A percentile compares a stretch with the other conserved stretches of the same genome.
phyloP scores from a whole-genome alignment of 352 stramenopile genomes.

The Phytophthora cajani region DNA sequence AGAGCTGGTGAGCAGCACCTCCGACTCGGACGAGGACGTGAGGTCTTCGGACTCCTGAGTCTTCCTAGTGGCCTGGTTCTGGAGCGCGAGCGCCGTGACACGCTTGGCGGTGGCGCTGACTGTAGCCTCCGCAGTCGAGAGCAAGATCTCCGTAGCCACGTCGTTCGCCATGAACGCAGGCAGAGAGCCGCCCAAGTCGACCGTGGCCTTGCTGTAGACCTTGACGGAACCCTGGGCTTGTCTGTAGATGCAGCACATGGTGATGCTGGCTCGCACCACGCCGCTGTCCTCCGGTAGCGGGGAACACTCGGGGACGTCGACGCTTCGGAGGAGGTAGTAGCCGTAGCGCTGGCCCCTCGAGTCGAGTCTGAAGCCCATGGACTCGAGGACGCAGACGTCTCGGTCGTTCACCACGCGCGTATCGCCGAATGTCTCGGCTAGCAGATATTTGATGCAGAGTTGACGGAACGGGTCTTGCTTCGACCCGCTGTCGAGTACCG shows the following conservation, averaged over 20 bases:
- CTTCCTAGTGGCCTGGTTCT: slow-evolving; percentile 4
- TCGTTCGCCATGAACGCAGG: slow-evolving; percentile 56
- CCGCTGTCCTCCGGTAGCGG: slow-evolving; percentile 50
- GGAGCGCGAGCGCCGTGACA: slow-evolving; percentile 38
- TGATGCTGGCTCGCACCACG: slow-evolving; percentile 56
- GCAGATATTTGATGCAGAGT: slow-evolving; percentile 63
- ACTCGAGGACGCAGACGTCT: slow-evolving; percentile 59
- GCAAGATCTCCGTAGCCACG: slow-evolving; percentile 48
- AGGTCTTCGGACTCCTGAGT: slow-evolving; percentile 23
- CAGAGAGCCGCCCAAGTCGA: slow-evolving; percentile 57
- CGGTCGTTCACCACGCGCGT: slow-evolving; percentile 54
- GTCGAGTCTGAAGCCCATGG: slow-evolving; percentile 53
- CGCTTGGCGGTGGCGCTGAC: slow-evolving; percentile 56
- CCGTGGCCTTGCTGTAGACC: slow-evolving; percentile 64
- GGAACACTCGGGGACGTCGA: slow-evolving; percentile 55
- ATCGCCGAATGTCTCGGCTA: slow-evolving; percentile 51
- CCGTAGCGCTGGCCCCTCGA: slow-evolving; percentile 47
- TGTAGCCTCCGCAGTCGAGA: slow-evolving; percentile 45
- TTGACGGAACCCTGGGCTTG: slow-evolving; percentile 54
- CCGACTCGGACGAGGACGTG: slow-evolving; percentile 29
- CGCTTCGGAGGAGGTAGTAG: slow-evolving; percentile 63
- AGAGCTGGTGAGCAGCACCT: slow-evolving; percentile 24
- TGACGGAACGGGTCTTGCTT: slow-evolving; percentile 62
- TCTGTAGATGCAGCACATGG: slow-evolving; percentile 72
- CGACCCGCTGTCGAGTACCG: slow-evolving; percentile 49